Conservation (phyloP, 2,329 filamentous ascomycete genomes). For the Pestalotiopsis sp. region DNA sequence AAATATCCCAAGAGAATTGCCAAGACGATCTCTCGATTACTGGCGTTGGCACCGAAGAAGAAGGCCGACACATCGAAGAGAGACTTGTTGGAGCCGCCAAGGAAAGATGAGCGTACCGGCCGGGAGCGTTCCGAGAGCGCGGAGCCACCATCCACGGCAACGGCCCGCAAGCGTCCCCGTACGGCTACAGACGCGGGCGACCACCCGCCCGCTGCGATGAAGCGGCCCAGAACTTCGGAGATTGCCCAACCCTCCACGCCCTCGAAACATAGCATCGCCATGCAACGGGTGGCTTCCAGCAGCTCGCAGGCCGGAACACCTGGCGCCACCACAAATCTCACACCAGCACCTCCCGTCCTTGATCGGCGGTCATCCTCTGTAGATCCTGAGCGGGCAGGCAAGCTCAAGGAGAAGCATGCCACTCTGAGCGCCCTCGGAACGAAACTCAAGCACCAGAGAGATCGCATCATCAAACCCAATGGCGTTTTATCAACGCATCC, state of each 20-base stretch:
- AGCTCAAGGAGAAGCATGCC: conserved; percentile 38
- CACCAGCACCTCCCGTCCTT: conserved; percentile 37
- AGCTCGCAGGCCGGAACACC: conserved; percentile 57
- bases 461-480: conserved; percentile 42
- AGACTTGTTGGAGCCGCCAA: conserved; percentile 31
- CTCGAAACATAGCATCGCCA: conserved; percentile 49
- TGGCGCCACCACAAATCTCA: conserved; percentile 44
- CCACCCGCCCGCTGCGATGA: conserved; percentile 38
- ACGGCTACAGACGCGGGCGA: conserved; percentile 36
- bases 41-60: conserved; percentile 46
- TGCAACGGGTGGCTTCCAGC: conserved; percentile 57
- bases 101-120: conserved; percentile 34
- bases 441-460: conserved; percentile 58
- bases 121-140: conserved; percentile 43
- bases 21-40: conserved; percentile 47
- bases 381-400: conserved; percentile 30
- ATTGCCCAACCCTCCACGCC: conserved; percentile 51
- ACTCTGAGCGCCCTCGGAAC: conserved; percentile 46
- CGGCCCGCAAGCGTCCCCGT: conserved; percentile 54
- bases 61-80: conserved; percentile 39
- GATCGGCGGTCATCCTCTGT: conserved; percentile 38
- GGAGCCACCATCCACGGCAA: conserved; percentile 42
- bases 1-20: conserved; percentile 51
- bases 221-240: conserved; percentile 49
- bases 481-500: conserved; percentile 13